phyloP scores from a whole-genome alignment of 2,329 filamentous ascomycete genomes.

The Ophiocordyceps robertsii region DNA sequence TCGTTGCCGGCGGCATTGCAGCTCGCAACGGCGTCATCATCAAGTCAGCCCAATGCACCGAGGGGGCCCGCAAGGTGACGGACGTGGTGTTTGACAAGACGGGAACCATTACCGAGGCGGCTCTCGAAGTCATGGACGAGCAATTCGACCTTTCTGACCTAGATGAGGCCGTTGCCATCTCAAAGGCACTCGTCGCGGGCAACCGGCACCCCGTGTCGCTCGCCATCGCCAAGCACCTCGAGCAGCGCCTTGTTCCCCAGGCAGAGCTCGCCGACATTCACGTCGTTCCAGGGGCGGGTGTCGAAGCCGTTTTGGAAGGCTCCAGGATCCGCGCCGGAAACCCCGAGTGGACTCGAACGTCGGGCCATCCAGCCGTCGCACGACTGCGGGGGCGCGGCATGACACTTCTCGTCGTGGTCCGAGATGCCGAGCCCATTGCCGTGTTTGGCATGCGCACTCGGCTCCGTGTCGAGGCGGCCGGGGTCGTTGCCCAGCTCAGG shows the following conservation, averaged over 20 bases:
- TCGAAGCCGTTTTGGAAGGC: constrained; percentile 21
- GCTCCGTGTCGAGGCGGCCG: constrained; percentile 22
- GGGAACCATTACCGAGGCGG: constrained; percentile 42
- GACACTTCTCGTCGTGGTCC: constrained; percentile 15
- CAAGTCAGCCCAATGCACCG: constrained; percentile 39
- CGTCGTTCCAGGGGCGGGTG: constrained; percentile 24
- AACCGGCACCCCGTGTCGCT: constrained; percentile 37
- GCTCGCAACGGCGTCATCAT: constrained; percentile 45
- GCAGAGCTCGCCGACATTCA: constrained; percentile 13
- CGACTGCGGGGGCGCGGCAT: constrained; percentile 9
- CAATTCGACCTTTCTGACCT: constrained; percentile 6
- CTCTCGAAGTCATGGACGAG: constrained; percentile 14
- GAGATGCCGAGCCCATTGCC: constrained; percentile 18
- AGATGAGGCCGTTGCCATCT: constrained; percentile 11
- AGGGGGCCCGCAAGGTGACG: constrained; percentile 35
- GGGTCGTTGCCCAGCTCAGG: constrained; percentile 30
- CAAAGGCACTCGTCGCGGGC: constrained; percentile 18
- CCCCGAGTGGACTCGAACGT: constrained; percentile 25
- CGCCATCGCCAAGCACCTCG: constrained; percentile 28
- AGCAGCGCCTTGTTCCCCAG: constrained; percentile 3
- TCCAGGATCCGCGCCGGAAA: constrained; percentile 27
- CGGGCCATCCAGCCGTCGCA: constrained; percentile 7
- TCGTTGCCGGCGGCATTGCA: constrained; percentile 45
- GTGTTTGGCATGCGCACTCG: constrained; percentile 33
- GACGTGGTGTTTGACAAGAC: constrained; percentile 54